A percentile compares a stretch with the other conserved stretches of the same genome.
These are phyloP conservation scores for Tritrichomonas musculus DNA, from an alignment of 208 protist genomes.

Conservation along the genomic window DNA sequence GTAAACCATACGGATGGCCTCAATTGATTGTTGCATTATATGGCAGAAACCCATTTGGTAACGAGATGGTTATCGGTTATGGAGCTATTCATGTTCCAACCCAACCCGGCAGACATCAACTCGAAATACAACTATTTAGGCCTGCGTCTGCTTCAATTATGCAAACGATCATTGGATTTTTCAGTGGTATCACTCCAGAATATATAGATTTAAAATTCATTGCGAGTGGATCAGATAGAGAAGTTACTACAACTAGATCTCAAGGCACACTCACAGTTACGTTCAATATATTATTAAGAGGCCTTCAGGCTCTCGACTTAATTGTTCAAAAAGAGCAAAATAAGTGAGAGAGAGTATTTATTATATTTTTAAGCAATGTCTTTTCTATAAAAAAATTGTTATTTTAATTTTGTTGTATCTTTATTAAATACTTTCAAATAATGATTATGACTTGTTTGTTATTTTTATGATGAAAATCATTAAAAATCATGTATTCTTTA, in stretches of 20 bases:
- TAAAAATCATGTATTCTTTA: no score
- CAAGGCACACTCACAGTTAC: not conserved
- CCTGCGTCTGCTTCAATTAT: conserved; percentile 12
- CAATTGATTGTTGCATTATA: conserved; percentile 13
- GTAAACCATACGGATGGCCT: not conserved
- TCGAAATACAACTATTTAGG: not conserved
- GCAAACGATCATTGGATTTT: not conserved
- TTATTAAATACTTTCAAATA: no score
- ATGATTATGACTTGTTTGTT: no score
- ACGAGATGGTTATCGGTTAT: not conserved
- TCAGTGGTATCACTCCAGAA: not conserved
- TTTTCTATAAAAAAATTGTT: no score
- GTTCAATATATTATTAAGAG: not conserved
- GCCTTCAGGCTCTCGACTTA: not conserved
- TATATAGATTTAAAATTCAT: conserved; percentile 9
- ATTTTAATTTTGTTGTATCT: no score
- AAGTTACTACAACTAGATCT: not conserved
- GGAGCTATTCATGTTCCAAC: not conserved
- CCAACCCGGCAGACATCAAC: not conserved
- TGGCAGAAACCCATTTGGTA: not conserved
- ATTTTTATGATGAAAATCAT: no score
- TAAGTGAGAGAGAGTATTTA: no score
- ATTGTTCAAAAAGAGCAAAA: not conserved
- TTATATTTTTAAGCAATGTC: no score
- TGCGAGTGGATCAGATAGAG: not conserved